Evolutionary conservation across 1,284 basidiomycete species (phyloP), one percentile per base, ranked within the genome.

Genomic region (Microbotryomycetes sp.): DNA sequence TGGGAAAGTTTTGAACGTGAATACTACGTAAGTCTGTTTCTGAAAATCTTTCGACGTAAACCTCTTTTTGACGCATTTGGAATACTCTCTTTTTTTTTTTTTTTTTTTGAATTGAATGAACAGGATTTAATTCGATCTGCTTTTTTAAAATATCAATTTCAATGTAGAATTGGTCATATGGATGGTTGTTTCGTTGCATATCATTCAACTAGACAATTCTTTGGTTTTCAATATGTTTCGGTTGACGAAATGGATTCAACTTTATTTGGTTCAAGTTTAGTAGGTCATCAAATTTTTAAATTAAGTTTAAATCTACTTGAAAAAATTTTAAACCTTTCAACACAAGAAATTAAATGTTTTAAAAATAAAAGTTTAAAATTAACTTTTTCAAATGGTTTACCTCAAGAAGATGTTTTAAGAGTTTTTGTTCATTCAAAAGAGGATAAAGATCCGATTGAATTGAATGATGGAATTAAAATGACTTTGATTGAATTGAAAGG

Each of bases 91-190:
- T n/a, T n/a, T n/a, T n/a, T 3, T 15, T 14, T 14, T 25, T 14
- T 3, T 31, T 54, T 55, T 31, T 7, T 22, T 48, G 30, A 2
- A 6, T 26, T 72, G 69, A 59, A 16, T 19, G n/a, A n/a, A 19
- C 61, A 67, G 66, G 94, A 98, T 72, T 83, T 98, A 62, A 86
- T 93, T 62, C 84, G 94, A 4, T 87, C 90, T 3, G 92, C 92
- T 0, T 94, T 97, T 78, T 81, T 98, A 60, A 97, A 97, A 79
- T 98, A 94, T 77, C 88, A 84, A 86, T 89, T 97, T 79, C 94
- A 98, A 81, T 93, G 84, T 0, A 85, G 94, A 5, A 97, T 98
- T 66, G 94, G 94, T 2, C 85, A 88, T 72, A 98, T 98, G 94
- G 93, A 97, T 72, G 94, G 94, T 16, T 87, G 96, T 28, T 85